A percentile compares a stretch with the other conserved stretches of the same genome.
These are phyloP conservation scores for Gossypium longicalyx DNA, from an alignment of 345 rosid genomes.

Conservation along the genomic window DNA sequence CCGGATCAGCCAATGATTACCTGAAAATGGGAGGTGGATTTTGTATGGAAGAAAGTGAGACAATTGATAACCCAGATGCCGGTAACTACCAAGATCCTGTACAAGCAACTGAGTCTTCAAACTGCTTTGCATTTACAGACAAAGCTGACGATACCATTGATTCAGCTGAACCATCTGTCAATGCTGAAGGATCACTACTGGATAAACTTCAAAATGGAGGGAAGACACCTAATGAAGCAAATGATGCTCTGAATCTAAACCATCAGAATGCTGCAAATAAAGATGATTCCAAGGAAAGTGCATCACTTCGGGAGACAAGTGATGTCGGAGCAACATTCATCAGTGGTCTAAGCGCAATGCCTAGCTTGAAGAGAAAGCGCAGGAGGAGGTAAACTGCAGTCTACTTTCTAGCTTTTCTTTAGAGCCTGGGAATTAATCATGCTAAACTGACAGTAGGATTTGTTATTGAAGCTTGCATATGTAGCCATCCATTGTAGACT, in stretches of 20 bases:
- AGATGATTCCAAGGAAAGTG: conserved; percentile 14
- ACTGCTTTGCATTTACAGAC: conserved; percentile 11
- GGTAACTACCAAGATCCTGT: conserved; percentile 4
- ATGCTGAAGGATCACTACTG: conserved; percentile 10
- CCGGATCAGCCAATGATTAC: conserved; percentile 35
- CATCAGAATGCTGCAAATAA: conserved; percentile 13
- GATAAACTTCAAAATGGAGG: conserved; percentile 1
- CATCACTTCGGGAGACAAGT: conserved; percentile 15
- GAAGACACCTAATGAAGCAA: neutral
- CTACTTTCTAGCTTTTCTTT: neutral
- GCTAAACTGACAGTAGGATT: no score
- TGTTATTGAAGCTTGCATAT: no score
- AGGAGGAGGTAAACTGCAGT: conserved; percentile 34
- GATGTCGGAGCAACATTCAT: conserved; percentile 8
- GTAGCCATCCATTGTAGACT: no score
- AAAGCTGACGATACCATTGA: neutral
- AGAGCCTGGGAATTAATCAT: neutral
- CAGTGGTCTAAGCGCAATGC: conserved; percentile 47
- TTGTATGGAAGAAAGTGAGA: conserved; percentile 53
- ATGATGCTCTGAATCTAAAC: conserved; percentile 13
- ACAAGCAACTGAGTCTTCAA: conserved; percentile 10
- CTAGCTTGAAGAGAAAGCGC: conserved; percentile 49
- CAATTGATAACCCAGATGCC: conserved; percentile 22
- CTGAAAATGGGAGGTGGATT: conserved; percentile 65
- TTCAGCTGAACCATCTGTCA: conserved; percentile 13